Conservation (phyloP, 192 early-diverging fungal species). For the Backusella australiensis region DNA sequence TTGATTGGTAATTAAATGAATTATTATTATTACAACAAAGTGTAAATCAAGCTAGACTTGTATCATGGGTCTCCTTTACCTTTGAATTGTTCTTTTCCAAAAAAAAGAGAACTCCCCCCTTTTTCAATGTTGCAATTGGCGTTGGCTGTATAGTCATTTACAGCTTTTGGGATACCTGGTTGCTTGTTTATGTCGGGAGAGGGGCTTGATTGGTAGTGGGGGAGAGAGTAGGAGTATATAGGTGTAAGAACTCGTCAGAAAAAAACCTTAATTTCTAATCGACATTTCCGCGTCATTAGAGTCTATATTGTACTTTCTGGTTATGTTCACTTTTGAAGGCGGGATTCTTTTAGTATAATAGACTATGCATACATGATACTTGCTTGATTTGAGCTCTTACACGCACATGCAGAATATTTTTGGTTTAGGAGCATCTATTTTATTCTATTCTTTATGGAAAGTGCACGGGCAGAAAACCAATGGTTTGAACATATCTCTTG, state of each 20-base stretch:
- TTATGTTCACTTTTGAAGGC: neutral
- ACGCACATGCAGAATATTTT: slow-evolving; percentile 4
- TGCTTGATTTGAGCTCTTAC: slow-evolving; percentile 1
- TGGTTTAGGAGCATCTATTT: slow-evolving; percentile 2
- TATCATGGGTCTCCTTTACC: neutral
- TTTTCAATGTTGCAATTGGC: neutral
- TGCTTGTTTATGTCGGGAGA: neutral
- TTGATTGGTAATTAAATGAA: neutral
- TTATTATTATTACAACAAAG: neutral
- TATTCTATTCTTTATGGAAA: slow-evolving; percentile 3
- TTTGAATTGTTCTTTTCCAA: neutral
- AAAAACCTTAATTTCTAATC: slow-evolving; percentile 5
- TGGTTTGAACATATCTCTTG: neutral
- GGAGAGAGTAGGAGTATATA: neutral
- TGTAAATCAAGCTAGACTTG: neutral
- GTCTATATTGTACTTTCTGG: neutral
- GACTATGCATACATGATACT: slow-evolving; percentile 8
- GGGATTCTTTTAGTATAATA: neutral
- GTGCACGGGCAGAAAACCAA: neutral
- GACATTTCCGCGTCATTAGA: neutral
- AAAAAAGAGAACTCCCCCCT: neutral
- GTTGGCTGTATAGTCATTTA: neutral
- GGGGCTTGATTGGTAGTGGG: neutral
- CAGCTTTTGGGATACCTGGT: neutral
- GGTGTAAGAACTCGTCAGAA: neutral